A percentile compares a stretch with the other conserved stretches of the same genome.
phyloP scores from a whole-genome alignment of 2,329 filamentous ascomycete species.

The Juglanconis oblonga region DNA sequence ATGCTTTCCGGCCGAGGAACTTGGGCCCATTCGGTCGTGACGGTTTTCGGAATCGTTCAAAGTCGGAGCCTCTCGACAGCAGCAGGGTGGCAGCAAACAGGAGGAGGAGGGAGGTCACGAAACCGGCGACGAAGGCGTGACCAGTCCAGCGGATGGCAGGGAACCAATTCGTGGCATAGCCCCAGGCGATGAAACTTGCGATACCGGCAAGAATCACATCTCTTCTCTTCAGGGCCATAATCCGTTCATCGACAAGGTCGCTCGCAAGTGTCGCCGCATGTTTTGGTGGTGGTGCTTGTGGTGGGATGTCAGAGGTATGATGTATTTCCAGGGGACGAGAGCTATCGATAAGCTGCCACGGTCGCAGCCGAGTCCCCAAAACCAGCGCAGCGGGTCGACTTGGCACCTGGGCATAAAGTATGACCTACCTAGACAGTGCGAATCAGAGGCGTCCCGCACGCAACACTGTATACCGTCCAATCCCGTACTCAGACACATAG shows the following conservation, averaged over 20 bases:
- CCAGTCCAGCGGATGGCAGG: constrained; percentile 80
- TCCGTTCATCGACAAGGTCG: constrained; percentile 23
- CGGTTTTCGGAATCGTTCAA: constrained; percentile 37
- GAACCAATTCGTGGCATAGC: constrained; percentile 77
- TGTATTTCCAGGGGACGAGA: background rate
- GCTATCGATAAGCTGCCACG: constrained; percentile 17
- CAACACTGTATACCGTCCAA: too few species aligned
- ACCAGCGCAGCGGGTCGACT: too few species aligned
- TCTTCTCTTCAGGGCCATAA: constrained; percentile 71
- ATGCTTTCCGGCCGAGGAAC: constrained; percentile 62
- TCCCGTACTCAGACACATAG: too few species aligned
- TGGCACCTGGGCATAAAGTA: too few species aligned
- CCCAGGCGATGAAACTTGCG: constrained; percentile 81
- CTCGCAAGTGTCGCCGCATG: constrained; percentile 14
- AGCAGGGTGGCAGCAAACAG: constrained; percentile 59
- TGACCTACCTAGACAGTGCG: too few species aligned
- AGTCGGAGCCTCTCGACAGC: constrained; percentile 53
- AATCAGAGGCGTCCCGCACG: too few species aligned
- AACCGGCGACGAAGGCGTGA: constrained; percentile 76
- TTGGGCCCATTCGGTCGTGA: constrained; percentile 44
- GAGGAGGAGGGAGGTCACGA: constrained; percentile 52
- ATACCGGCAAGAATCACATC: constrained; percentile 67
- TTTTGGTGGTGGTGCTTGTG: constrained; percentile 1
- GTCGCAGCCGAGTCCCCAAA: background rate
- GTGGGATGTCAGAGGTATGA: background rate